Percentiles rank a stretch among this genome's conserved stretches.
Conservation (phyloP, 257 asterid species). For the Lycium ferocissimum region DNA sequence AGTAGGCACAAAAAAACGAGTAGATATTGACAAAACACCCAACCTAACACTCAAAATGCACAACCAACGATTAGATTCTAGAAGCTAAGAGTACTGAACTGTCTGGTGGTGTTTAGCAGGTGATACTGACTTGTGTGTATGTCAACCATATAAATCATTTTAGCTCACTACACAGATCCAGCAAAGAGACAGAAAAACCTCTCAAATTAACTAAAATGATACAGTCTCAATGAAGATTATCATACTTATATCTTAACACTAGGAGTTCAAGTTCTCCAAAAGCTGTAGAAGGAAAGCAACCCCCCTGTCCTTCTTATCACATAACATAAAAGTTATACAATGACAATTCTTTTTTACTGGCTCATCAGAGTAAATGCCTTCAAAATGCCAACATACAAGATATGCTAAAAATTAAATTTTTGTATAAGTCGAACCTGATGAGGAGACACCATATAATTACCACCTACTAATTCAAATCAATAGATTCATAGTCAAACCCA, state of each 20-base stretch:
- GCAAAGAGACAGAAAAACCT: not conserved
- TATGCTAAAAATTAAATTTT: not conserved
- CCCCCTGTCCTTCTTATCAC: not conserved
- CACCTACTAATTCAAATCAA: conserved; percentile 2
- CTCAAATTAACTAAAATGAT: not conserved
- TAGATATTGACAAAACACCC: not conserved
- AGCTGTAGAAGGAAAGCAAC: not conserved
- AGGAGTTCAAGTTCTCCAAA: not conserved
- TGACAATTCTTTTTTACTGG: not conserved
- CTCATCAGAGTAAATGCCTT: not conserved
- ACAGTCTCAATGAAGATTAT: not conserved
- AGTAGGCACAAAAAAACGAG: not conserved
- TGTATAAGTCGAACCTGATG: not conserved
- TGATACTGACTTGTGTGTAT: not conserved
- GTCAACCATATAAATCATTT: not conserved
- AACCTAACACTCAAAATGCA: not conserved
- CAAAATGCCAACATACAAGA: not conserved
- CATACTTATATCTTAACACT: not conserved
- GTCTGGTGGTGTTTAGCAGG: not conserved
- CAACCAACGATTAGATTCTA: not conserved
- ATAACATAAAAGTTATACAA: not conserved
- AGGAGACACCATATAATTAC: not conserved
- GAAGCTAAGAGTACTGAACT: not conserved
- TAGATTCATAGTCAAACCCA: not conserved
- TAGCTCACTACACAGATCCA: not conserved